Evolutionary conservation across 106 monocot species (phyloP), one percentile per base, ranked within the genome.

Genomic region (Apostasia shenzhenica): DNA sequence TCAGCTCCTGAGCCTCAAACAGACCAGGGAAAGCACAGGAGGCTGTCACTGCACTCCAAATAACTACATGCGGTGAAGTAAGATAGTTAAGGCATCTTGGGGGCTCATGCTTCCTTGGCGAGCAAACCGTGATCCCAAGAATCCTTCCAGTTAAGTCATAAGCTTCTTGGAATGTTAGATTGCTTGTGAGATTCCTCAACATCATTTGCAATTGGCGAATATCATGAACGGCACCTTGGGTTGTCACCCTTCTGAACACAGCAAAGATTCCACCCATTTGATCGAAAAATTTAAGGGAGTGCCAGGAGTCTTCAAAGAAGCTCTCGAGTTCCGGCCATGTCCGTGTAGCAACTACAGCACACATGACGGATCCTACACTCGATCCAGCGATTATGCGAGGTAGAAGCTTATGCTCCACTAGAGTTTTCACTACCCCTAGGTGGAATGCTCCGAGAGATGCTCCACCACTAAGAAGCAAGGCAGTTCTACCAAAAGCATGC

Each of bases 21-120:
- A 91, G 79, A 39, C 86, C 91, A 14, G 91, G 91, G 45, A 91
- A 91, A 45, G 91, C 91, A 80, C 91, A 91, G 1, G 91, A 91
- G 67, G 91, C 91, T 54, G 91, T 78, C 0, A 91, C 86, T 1
- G 91, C 91, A 73, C 91, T 91, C 91, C 91, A 91, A 55, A 91
- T 91, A 12, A 91, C 86, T 41, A 91, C 91, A 80, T 91, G 86
- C 3, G 91, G 91, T 1, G 90, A 80, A 65, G 90, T 90, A 70
- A 90, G 68, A 55, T 91, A 91, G 61, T 91, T 91, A 59, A 91
- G 86, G 66, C 91, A 91, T 48, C 86, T 70, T 5, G 91, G 83
- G 39, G 91, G 91, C 73, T 86, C 91, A 57, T 91, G 83, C 70
- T 91, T 91, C 71, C 91, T 76, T 1, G 91, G 79, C 5, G 91